These are phyloP conservation scores for Xylariales sp. DNA, from an alignment of 2,329 filamentous ascomycete species.

Conservation along the genomic window DNA sequence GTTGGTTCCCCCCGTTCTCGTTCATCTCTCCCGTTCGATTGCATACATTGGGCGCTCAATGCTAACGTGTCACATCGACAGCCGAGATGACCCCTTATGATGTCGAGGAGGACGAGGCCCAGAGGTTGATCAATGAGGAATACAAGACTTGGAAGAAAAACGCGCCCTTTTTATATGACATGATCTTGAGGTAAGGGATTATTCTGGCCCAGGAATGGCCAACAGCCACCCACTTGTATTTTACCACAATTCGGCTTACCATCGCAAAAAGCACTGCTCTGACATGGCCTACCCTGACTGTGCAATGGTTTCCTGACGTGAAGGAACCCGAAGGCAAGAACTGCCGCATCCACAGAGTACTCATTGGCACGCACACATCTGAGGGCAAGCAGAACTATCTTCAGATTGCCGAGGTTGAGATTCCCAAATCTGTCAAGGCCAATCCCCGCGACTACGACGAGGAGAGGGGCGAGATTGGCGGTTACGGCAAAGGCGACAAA, in stretches of 20 bases:
- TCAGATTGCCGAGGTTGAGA: conserved; percentile 89
- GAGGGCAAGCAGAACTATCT: conserved; percentile 83
- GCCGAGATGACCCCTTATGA: conserved; percentile 53
- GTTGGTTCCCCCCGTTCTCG: conserved; percentile 26
- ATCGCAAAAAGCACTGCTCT: conserved; percentile 63
- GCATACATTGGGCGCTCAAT: no score
- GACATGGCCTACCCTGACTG: conserved; percentile 95
- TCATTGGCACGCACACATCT: conserved; percentile 93
- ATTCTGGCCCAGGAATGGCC: no score
- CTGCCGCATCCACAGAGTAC: conserved; percentile 79
- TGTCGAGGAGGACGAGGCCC: conserved; percentile 64
- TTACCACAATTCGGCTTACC: no score
- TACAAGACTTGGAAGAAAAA: conserved; percentile 99
- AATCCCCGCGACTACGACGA: conserved; percentile 87
- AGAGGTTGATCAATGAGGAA: conserved; percentile 95
- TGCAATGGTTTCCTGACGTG: conserved; percentile 96
- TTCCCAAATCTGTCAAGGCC: conserved; percentile 72
- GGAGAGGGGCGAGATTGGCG: conserved; percentile 86
- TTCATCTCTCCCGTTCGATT: no score
- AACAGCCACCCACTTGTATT: no score
- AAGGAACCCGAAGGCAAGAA: conserved; percentile 84
- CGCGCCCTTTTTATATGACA: conserved; percentile 94
- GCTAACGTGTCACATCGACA: conserved; percentile 18
- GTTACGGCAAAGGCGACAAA: conserved; percentile 77
- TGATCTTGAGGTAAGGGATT: conserved; percentile 70